phyloP scores from a whole-genome alignment of 1,284 basidiomycete genomes.

The Malassezia arunalokei region DNA sequence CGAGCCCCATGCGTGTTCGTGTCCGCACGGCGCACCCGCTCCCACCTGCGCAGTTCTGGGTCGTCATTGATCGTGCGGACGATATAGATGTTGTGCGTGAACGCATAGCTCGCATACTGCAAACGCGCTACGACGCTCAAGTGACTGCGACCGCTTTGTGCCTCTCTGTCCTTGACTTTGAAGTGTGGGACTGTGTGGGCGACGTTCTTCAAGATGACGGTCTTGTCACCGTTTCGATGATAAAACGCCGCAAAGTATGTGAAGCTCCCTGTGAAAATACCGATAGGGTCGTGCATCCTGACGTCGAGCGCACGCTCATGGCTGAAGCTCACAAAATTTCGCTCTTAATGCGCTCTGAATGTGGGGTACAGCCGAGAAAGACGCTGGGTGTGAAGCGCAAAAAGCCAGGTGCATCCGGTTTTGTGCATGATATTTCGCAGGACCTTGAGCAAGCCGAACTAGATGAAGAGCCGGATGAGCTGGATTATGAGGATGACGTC shows the following conservation, averaged over 20 bases:
- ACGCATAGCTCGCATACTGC: constrained; percentile 7
- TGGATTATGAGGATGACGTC: not conserved
- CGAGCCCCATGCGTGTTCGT: constrained; percentile 10
- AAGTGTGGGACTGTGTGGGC: constrained; percentile 10
- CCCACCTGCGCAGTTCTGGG: constrained; percentile 20
- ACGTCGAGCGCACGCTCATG: constrained; percentile 3
- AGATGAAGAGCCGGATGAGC: not conserved
- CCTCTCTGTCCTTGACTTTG: not conserved
- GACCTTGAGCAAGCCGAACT: not conserved
- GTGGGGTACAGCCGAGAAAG: not conserved
- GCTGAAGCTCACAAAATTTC: constrained; percentile 11
- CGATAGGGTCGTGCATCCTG: not conserved
- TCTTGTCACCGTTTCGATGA: constrained; percentile 1
- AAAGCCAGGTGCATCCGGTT: not conserved
- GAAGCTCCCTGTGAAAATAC: not conserved
- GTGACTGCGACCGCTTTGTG: not conserved
- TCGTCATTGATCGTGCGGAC: constrained; percentile 12
- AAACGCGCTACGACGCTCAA: not conserved
- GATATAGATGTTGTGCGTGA: constrained; percentile 11
- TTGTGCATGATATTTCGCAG: not conserved
- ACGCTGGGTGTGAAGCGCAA: not conserved
- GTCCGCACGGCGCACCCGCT: constrained; percentile 18
- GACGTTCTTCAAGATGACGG: constrained; percentile 22
- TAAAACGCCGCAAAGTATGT: not conserved
- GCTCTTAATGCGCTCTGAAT: constrained; percentile 6